phyloP scores from a whole-genome alignment of 2,329 filamentous ascomycete genomes.

The Boeremia lycopersici region DNA sequence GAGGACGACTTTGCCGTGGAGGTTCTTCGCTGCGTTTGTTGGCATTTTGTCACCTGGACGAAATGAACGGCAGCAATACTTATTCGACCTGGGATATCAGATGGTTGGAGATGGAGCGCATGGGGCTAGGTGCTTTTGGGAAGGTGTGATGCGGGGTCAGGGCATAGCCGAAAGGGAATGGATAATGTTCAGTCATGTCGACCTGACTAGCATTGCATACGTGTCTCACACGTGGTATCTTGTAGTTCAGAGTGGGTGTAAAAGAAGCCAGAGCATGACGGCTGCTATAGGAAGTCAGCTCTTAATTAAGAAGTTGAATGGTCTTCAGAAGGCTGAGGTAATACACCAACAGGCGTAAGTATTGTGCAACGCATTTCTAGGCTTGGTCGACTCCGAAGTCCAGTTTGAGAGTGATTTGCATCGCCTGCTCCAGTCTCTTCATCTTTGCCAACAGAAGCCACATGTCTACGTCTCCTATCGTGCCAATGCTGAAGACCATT shows the following conservation, averaged over 20 bases:
- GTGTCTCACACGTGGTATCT: neutral
- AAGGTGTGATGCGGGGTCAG: conserved; percentile 7
- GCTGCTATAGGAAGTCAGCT: neutral
- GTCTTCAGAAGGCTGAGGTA: no score
- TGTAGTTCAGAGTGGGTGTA: no score
- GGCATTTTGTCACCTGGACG: conserved; percentile 2
- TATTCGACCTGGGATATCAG: neutral
- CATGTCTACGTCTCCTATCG: neutral
- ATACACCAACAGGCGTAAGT: no score
- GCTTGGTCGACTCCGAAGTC: neutral
- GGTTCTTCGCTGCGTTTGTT: conserved; percentile 67
- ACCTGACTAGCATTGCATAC: neutral
- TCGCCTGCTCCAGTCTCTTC: neutral
- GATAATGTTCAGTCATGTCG: neutral
- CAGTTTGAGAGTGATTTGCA: neutral
- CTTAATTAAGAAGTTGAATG: no score
- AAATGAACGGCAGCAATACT: neutral
- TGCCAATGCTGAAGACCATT: neutral
- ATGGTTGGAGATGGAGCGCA: neutral
- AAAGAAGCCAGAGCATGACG: no score
- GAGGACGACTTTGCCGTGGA: conserved; percentile 86
- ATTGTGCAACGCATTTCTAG: neutral
- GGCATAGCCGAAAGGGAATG: neutral
- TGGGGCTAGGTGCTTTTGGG: neutral
- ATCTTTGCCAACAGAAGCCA: neutral